phyloP scores from a whole-genome alignment of 2,329 filamentous ascomycete genomes.

The Bretziella fagacearum region DNA sequence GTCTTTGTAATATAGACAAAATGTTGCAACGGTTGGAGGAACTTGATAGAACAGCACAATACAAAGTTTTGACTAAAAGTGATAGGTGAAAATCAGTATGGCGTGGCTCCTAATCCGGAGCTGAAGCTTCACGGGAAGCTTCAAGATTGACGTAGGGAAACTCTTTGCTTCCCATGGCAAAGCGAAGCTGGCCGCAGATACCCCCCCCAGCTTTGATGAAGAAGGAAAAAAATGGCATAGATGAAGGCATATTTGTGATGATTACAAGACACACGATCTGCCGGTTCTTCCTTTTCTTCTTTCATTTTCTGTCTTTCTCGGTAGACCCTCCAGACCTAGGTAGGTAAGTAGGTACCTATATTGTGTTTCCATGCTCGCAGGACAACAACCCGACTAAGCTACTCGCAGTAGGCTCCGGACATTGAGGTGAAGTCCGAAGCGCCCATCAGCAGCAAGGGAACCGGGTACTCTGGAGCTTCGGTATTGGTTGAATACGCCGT shows the following conservation, averaged over 20 bases:
- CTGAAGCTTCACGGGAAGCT: background rate
- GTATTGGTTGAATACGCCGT: background rate
- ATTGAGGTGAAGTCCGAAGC: conserved; percentile 9
- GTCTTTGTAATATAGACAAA: too few relatives aligned
- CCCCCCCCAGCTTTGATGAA: background rate
- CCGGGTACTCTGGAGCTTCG: background rate
- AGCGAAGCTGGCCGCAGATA: conserved; percentile 4
- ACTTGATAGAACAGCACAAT: background rate
- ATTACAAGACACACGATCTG: too few relatives aligned
- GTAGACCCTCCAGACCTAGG: too few relatives aligned
- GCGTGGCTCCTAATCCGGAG: conserved; percentile 6
- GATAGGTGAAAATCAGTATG: background rate
- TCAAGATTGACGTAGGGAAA: background rate
- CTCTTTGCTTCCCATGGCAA: background rate
- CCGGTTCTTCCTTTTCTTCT: too few relatives aligned
- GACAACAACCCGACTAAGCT: background rate
- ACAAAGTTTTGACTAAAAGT: background rate
- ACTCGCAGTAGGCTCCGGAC: conserved; percentile 7
- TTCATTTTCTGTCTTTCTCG: too few relatives aligned
- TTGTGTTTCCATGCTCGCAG: background rate
- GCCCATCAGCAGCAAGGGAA: background rate
- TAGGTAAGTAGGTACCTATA: too few relatives aligned
- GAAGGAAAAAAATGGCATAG: too few relatives aligned
- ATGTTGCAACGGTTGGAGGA: background rate
- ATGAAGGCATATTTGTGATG: too few relatives aligned